Conservation (phyloP, 805 yeast genomes). For the Candida qinlingensis region DNA sequence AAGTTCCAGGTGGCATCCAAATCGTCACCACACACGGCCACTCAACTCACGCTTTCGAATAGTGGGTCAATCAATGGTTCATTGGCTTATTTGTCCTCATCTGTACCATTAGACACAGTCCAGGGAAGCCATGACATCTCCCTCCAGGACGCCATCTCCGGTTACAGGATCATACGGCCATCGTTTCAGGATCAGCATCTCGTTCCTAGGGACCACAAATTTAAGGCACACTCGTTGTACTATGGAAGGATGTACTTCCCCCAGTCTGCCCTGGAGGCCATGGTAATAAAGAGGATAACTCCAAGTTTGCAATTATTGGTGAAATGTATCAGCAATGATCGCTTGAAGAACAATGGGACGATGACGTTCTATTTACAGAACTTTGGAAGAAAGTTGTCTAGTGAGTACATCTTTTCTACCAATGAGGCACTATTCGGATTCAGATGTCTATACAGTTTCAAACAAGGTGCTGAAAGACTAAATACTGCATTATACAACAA, state of each 20-base stretch:
- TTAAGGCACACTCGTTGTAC: constrained; percentile 39
- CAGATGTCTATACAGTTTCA: constrained; percentile 67
- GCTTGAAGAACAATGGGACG: constrained; percentile 46
- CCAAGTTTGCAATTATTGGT: constrained; percentile 58
- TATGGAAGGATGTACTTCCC: constrained; percentile 91
- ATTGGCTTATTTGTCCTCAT: constrained; percentile 71
- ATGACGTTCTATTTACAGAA: constrained; percentile 69
- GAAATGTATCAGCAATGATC: constrained; percentile 70
- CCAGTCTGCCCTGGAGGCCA: constrained; percentile 79
- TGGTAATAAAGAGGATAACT: constrained; percentile 64
- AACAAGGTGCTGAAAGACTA: constrained; percentile 31
- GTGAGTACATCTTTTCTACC: constrained; percentile 76
- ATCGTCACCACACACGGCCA: constrained; percentile 63
- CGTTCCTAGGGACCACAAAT: not conserved
- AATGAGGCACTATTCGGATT: constrained; percentile 81
- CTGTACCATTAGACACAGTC: constrained; percentile 48
- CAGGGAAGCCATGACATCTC: constrained; percentile 46
- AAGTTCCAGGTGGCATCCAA: constrained; percentile 64
- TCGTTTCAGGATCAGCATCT: constrained; percentile 9
- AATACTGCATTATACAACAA: constrained; percentile 45
- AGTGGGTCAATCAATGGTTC: constrained; percentile 70
- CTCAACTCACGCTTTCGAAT: constrained; percentile 66
- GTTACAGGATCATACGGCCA: constrained; percentile 58
- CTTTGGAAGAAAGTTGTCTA: constrained; percentile 54
- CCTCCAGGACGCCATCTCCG: constrained; percentile 63